Base-by-base conservation (phyloP, 2,329 filamentous ascomycete genomes). In the Fusarium sp. region DNA sequence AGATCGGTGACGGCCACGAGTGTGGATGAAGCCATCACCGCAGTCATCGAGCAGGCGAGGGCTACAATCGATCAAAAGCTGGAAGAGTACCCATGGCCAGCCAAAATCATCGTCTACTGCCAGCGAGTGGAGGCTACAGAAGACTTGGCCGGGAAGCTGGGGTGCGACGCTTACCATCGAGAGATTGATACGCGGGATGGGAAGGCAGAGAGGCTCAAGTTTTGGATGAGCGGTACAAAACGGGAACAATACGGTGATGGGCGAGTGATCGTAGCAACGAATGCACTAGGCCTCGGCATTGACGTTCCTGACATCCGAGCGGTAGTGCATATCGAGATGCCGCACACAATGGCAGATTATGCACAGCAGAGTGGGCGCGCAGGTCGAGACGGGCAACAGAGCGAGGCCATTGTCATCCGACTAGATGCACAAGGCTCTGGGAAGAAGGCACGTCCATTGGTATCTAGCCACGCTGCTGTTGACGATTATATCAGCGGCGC, bases 51-150 rank as follows among this genome's bases (percentile, higher is more conserved):
- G 37, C 3, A 42, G 8, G 38, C 12, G 50, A 49, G 28, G 38
- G 37, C 5, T 16, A 42, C 28, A 18, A 44, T 58, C 21, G 11
- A 58, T 8, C 8, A 37, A 6, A 63, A 63, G 53, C 46, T 63
- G 3, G 33, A 53, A 33, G 46, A 63, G 33, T 35, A 57, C 20
- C 26, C 11, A 16, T 63, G 12, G 47, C 48, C 24, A 38, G 37
- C 38, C 9, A 54, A 63, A 20, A 54, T 55, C 23, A 58, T 54
- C 8, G 20, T 62, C 13, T 56, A 62, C 13, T 55, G 9, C 38
- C 18, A 61, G 42, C 10, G n/a, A 9, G 28, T 61, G 3, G 24
- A 62, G 18, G 43, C 21, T 1, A 62, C 11, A 46, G 29, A 62
- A 21, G 29, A 38, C 12, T 23, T 62, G 6, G 38, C 33, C 13